phyloP scores from a whole-genome alignment of 441 rosid genomes.

The Arabidopsis hybrid region DNA sequence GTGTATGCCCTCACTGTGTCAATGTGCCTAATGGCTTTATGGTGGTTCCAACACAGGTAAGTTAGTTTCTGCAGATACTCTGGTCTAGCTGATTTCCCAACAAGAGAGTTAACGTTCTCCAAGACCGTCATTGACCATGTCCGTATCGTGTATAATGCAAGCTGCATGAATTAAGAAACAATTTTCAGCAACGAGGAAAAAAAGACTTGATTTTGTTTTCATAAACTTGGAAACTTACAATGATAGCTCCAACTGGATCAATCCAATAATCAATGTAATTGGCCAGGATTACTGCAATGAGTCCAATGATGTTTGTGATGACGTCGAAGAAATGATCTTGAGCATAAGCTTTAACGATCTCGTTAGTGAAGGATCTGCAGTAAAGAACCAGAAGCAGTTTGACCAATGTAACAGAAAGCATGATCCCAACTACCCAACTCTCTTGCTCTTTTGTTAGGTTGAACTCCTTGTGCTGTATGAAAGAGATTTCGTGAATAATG shows the following conservation, averaged over 20 bases:
- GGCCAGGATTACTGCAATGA: constrained; percentile 86
- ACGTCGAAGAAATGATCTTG: constrained; percentile 98
- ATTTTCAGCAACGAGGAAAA: background rate
- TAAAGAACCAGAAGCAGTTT: constrained; percentile 75
- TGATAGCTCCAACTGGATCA: constrained; percentile 95
- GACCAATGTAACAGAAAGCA: constrained; percentile 87
- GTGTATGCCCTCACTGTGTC: constrained; percentile 97
- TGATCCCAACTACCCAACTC: constrained; percentile 88
- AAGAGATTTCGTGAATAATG: constrained; percentile 31
- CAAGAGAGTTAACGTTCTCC: constrained; percentile 91
- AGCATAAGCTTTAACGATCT: constrained; percentile 94
- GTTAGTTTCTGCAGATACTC: constrained; percentile 89
- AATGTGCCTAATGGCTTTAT: constrained; percentile 79
- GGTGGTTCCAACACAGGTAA: constrained; percentile 96
- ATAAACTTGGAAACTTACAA: constrained; percentile 55
- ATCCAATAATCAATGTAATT: constrained; percentile 81
- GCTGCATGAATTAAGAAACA: constrained; percentile 50
- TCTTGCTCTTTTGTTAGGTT: constrained; percentile 72
- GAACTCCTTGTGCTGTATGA: constrained; percentile 69
- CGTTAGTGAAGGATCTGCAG: constrained; percentile 80
- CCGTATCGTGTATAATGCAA: constrained; percentile 90
- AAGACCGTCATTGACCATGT: constrained; percentile 96
- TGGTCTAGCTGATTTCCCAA: constrained; percentile 86
- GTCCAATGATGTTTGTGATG: constrained; percentile 87
- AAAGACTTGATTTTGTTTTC: background rate